These are phyloP conservation scores for Porcisia deanei DNA, from an alignment of 208 protist genomes.

Conservation along the genomic window DNA sequence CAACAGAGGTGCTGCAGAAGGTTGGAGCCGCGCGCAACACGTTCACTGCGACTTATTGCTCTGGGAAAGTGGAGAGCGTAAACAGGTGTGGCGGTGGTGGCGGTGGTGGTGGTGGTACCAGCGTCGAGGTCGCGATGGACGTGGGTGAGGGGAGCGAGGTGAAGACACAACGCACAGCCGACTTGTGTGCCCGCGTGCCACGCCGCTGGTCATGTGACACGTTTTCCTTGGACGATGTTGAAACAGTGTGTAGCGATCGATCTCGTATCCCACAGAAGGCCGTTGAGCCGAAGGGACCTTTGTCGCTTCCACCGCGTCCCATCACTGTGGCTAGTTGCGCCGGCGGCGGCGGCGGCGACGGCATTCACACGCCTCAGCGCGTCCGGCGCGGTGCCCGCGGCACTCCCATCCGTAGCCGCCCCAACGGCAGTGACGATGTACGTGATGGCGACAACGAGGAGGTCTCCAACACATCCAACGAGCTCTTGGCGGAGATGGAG, in stretches of 20 bases:
- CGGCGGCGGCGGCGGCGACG: neutral
- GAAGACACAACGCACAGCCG: neutral
- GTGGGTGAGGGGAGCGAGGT: neutral
- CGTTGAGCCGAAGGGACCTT: conserved; percentile 14
- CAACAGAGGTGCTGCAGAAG: conserved; percentile 1
- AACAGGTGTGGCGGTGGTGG: neutral
- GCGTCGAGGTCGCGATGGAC: neutral
- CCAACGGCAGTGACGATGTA: conserved; percentile 1
- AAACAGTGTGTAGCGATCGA: conserved; percentile 38
- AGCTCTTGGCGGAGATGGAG: conserved; percentile 48
- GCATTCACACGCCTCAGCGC: conserved; percentile 19
- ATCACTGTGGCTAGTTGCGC: neutral
- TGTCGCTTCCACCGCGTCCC: conserved; percentile 34
- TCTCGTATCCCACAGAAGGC: conserved; percentile 17
- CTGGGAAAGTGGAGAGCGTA: neutral
- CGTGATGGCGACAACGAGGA: neutral
- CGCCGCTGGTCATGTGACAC: conserved; percentile 29
- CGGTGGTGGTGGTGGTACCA: neutral
- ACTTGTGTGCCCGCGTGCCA: conserved; percentile 10
- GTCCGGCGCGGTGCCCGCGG: conserved; percentile 27
- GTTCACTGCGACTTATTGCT: conserved; percentile 34
- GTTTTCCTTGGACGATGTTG: conserved; percentile 30
- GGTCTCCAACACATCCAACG: neutral
- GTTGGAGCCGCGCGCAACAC: conserved; percentile 22
- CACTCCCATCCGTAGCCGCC: conserved; percentile 20